Evolutionary conservation across 768 basidiomycete genomes (phyloP).

Genomic region (Mycena rosella): DNA sequence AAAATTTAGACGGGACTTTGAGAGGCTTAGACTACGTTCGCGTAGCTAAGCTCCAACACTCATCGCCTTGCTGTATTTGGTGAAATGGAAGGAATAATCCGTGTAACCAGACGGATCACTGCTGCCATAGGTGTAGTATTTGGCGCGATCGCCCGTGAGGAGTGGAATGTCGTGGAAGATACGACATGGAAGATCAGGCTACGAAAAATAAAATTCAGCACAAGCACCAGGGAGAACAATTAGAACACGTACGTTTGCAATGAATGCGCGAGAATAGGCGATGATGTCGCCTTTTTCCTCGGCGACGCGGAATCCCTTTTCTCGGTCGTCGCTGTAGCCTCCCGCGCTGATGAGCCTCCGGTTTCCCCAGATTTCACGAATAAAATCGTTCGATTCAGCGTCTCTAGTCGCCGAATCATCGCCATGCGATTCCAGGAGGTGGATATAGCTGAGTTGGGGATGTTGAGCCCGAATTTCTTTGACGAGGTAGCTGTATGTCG

Average conservation of each 20-base stretch:
- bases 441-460: constrained; percentile 59
- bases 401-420: no score
- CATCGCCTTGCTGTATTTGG: background rate
- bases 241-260: constrained; percentile 51
- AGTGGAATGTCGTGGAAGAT: constrained; percentile 41
- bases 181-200: constrained; percentile 47
- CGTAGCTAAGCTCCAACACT: background rate
- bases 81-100: constrained; percentile 46
- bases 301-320: constrained; percentile 52
- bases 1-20: no score
- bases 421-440: constrained; percentile 49
- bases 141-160: constrained; percentile 38
- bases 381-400: constrained; percentile 53
- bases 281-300: constrained; percentile 41
- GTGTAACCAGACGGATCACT: constrained; percentile 44
- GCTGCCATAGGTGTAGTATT: constrained; percentile 35
- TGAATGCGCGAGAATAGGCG: constrained; percentile 40
- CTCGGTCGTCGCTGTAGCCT: constrained; percentile 52
- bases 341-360: constrained; percentile 57
- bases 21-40: no score
- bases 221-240: background rate
- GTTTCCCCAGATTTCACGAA: constrained; percentile 61
- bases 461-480: constrained; percentile 40
- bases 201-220: constrained; percentile 2
- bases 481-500: constrained; percentile 49